Evolutionary conservation across 176 grass and related monocot genomes (phyloP).

Genomic region (Rhynchospora breviuscula): DNA sequence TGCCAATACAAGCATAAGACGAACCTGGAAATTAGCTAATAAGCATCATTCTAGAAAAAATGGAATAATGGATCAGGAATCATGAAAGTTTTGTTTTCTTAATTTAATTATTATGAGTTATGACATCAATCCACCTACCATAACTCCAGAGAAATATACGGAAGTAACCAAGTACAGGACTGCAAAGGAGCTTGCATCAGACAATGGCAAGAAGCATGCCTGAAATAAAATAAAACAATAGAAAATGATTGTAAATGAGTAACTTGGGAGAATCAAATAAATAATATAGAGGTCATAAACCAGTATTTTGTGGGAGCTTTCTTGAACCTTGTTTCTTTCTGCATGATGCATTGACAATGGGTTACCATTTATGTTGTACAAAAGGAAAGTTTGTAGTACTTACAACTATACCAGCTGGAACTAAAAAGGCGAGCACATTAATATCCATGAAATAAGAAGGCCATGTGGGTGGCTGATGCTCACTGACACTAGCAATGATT

Average conservation of each 20-base stretch:
- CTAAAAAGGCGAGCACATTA: constrained; percentile 90
- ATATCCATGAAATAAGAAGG: constrained; percentile 99
- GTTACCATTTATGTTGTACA: background rate
- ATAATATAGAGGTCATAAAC: background rate
- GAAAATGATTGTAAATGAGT: background rate
- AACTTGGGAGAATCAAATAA: constrained; percentile 24
- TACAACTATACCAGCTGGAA: constrained; percentile 98
- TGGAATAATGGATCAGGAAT: constrained; percentile 11
- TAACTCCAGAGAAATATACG: constrained; percentile 99
- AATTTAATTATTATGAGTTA: background rate
- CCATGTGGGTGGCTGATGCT: constrained; percentile 99
- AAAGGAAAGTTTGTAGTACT: constrained; percentile 24
- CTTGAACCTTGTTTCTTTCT: background rate
- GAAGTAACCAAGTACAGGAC: constrained; percentile 94
- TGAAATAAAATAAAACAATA: constrained; percentile 27
- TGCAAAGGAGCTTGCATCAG: constrained; percentile 94
- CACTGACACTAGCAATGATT: constrained; percentile 99
- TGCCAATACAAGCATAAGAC: constrained; percentile 99
- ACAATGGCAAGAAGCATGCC: constrained; percentile 97
- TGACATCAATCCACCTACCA: constrained; percentile 49
- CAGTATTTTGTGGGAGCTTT: background rate
- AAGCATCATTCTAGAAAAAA: background rate
- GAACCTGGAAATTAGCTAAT: constrained; percentile 51
- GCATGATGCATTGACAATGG: background rate
- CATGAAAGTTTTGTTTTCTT: background rate